A percentile compares a stretch with the other conserved stretches of the same genome.
Conservation (phyloP, 495 filamentous ascomycete genomes). For the Penicillium goetzii region DNA sequence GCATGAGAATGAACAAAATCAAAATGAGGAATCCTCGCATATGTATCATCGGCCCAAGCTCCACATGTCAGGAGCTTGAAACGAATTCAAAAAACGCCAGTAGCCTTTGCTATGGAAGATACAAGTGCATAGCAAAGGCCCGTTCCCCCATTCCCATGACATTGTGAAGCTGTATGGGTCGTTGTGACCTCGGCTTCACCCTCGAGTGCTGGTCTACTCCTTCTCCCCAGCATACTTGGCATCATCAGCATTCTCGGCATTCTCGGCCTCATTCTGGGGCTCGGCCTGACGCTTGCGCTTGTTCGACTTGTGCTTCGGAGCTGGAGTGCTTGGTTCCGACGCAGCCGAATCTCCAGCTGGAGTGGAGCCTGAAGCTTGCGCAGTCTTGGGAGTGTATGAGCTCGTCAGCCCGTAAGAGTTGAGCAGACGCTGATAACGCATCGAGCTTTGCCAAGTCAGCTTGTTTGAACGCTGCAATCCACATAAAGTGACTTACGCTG, state of each 20-base stretch:
- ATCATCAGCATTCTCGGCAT: background rate
- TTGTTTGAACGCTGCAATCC: background rate
- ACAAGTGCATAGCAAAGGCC: background rate
- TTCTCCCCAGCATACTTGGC: background rate
- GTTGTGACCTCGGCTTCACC: background rate
- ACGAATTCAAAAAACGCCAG: background rate
- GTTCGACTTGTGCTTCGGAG: background rate
- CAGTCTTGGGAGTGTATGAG: background rate
- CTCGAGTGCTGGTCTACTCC: background rate
- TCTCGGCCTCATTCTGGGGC: too few relatives aligned
- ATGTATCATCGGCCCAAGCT: too few relatives aligned
- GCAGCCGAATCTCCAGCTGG: background rate
- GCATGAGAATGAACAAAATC: background rate
- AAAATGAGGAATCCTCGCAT: background rate
- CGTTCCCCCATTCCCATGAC: background rate
- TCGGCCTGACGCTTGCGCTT: background rate
- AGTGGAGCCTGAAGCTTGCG: background rate
- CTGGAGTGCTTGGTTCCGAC: background rate
- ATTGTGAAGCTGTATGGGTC: background rate
- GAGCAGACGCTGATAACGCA: background rate
- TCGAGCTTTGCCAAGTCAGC: background rate
- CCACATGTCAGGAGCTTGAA: background rate
- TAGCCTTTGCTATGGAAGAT: background rate
- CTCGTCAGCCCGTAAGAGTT: background rate
- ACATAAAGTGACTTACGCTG: background rate